Evolutionary conservation across 371 early-diverging fungal species (phyloP), one percentile per base, ranked within the genome.

Genomic region (Rhizopus arrhizus): DNA sequence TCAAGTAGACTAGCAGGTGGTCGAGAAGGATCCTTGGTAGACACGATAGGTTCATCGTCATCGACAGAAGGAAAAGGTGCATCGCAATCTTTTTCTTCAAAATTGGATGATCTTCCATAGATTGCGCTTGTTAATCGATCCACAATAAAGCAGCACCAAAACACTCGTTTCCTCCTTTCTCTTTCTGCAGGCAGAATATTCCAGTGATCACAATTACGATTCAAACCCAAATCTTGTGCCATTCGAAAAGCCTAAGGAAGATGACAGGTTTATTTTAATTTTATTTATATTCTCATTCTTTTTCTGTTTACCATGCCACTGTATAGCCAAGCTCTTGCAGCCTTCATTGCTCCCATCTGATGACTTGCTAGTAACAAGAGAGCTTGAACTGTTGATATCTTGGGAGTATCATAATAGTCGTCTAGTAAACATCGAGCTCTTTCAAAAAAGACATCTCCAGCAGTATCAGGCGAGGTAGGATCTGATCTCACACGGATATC

Each of bases 311-410:
- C 82, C 70, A 81, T 81, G 57, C 79, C 81, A 69, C 70, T 75
- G 41, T 79, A 81, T 5, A 81, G 40, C 81, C 81, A 81, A 10
- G 78, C 69, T 32, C 79, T 75, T 8, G 76, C 74, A 12, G 77
- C 68, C 38, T 75, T 56, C 74, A 79, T 74, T 59, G 74, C 73
- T 56, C 85, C 75, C 59, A 85, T 77, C 53, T 87, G 77, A 66
- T 84, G 72, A 59, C 74, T 69, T 2, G 84, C 74, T 31, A 87
- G 40, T 1, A 87, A 62, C 8, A 87, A 43, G 6, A 87, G 62
- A 0, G 85, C 84, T 40, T 87, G 87, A 11, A 87, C 77, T 0
- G 87, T 87, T 13, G 84, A 78, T 35, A 85, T 74, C 33, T 78
- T 72, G 2, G 85, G 82, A 1, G 73, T 66, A 59, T 87, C 87